Base-by-base conservation (phyloP, 73 alveolate species). In the Paramecium biaurelia region DNA sequence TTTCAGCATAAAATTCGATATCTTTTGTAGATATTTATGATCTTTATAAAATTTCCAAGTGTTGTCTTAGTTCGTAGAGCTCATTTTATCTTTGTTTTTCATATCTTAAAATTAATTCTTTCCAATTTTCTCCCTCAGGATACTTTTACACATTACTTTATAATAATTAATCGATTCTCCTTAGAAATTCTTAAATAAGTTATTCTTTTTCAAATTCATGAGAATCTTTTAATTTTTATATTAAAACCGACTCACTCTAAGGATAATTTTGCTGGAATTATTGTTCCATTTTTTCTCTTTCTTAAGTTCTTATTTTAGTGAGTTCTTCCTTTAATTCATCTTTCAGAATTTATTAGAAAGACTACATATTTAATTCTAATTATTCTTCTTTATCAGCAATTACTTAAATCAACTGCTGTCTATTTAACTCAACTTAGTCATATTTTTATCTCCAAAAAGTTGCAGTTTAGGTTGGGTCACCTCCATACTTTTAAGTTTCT, bases 91-190 rank as follows among this genome's bases (percentile, higher is more conserved):
- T 79, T 43, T 79, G 18, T 47, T 79, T 79, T 45, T 79, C 90
- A 47, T 24, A 79, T 45, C 56, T 79, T 79, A 79, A 43, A 8
- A 76, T 76, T 23, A 76, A 30, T 21, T 76, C 89, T 21, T 76
- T 76, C 89, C 89, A 76, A 12, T 76, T 43, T 76, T 76, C 90
- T 18, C 90, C 76, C 26, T 79, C 90, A 9, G 74, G 90, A 45
- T 79, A 79, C 43, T 79, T 79, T 47, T 79, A 43, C 2, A 79
- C 74, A 76, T 76, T 76, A 4, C 76, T 43, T 14, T 79, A 0
- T 79, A 43, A 79, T 18, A 79, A 15, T 79, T 38, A 79, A 10
- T 79, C 90, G 2, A 79, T 79, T 79, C 76, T 79, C 20, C 47
- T 45, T 18, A 43, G 15, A 23, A 43, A 79, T 45, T 79, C 76